phyloP scores from a whole-genome alignment of 1,284 basidiomycete species.

The Chondrostereum purpureum region DNA sequence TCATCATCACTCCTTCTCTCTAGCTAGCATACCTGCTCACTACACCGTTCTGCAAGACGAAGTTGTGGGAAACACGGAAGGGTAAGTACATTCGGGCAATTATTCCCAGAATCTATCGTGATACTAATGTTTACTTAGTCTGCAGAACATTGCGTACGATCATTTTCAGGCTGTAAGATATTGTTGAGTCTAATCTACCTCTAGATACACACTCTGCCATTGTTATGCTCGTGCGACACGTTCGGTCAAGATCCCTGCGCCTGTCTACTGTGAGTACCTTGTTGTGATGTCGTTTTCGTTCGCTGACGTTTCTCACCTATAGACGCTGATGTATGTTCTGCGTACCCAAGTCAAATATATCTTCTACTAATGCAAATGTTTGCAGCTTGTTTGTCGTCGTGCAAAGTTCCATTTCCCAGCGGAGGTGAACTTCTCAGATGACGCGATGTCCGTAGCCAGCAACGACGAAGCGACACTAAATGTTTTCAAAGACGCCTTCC shows the following conservation, averaged over 20 bases:
- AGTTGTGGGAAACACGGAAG: conserved; percentile 12
- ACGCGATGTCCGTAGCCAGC: conserved; percentile 15
- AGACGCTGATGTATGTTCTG: conserved; percentile 24
- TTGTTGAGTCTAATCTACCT: not conserved
- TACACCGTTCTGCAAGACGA: conserved; percentile 25
- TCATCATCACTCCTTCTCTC: too few relatives aligned
- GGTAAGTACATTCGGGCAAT: too few relatives aligned
- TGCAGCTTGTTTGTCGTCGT: conserved; percentile 23
- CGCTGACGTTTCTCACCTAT: conserved; percentile 1
- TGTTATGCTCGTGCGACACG: conserved; percentile 29
- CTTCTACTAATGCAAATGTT: not conserved
- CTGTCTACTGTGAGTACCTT: conserved; percentile 29
- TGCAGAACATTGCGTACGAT: conserved; percentile 20
- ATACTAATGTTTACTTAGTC: too few relatives aligned
- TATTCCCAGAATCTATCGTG: too few relatives aligned
- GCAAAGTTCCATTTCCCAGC: conserved; percentile 26
- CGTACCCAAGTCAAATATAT: not conserved
- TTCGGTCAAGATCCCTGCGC: conserved; percentile 30
- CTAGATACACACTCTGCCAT: conserved; percentile 27
- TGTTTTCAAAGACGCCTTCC: not conserved
- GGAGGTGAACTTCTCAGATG: conserved; percentile 15
- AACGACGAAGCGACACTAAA: not conserved
- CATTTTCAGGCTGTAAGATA: not conserved
- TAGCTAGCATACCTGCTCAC: conserved; percentile 28
- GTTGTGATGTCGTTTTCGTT: not conserved